These are phyloP conservation scores for Nyssa sinensis DNA, from an alignment of 148 eudicot species.

Conservation along the genomic window DNA sequence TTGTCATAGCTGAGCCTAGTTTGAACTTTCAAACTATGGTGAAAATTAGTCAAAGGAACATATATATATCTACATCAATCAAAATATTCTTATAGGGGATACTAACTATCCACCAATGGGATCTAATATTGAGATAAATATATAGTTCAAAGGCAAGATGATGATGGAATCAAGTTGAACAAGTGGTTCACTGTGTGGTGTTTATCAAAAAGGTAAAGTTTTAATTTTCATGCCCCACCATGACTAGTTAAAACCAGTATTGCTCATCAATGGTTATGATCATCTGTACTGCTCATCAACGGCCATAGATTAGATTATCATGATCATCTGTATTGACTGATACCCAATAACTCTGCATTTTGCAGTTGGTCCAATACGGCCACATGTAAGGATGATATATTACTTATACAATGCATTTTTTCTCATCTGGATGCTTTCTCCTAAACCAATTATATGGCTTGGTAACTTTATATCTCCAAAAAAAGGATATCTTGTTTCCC, in stretches of 20 bases:
- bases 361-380: too few relatives aligned
- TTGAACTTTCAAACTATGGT: neutral
- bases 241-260: neutral
- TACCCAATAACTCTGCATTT: neutral
- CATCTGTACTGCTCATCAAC: too few relatives aligned
- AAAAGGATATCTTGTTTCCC: conserved; percentile 14
- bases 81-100: too few relatives aligned
- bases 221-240: too few relatives aligned
- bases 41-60: conserved; percentile 10
- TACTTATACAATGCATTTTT: neutral
- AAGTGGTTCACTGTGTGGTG: too few relatives aligned
- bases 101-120: too few relatives aligned
- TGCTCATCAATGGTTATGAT: neutral
- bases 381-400: neutral
- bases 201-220: too few relatives aligned
- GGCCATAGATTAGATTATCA: too few relatives aligned
- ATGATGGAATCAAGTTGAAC: neutral
- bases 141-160: neutral
- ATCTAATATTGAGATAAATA: neutral
- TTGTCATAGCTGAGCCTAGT: too few relatives aligned
- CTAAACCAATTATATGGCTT: too few relatives aligned
- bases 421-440: neutral
- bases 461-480: conserved; percentile 6
- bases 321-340: neutral
- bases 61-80: neutral